Conservation (phyloP, 2,329 filamentous ascomycete genomes). For the Corniculantispora saksenae region DNA sequence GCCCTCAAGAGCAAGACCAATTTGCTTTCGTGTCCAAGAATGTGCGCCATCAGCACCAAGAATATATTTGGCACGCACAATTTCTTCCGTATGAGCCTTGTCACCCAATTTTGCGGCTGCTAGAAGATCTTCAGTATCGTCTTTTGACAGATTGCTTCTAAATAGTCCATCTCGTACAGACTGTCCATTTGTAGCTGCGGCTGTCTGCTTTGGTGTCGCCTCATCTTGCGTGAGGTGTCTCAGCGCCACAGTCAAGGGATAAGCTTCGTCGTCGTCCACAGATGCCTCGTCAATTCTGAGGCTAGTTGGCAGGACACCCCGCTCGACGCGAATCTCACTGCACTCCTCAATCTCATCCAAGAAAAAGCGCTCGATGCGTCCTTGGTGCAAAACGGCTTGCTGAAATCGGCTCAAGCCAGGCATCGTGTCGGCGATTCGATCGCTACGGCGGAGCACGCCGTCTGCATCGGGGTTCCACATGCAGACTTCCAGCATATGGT, state of each 20-base stretch:
- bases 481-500: conserved; percentile 63
- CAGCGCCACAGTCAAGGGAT: conserved; percentile 62
- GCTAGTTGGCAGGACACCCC: conserved; percentile 58
- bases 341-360: conserved; percentile 53
- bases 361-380: conserved; percentile 68
- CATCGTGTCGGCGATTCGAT: conserved; percentile 63
- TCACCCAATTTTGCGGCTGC: conserved; percentile 25
- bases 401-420: conserved; percentile 63
- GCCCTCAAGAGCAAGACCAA: conserved; percentile 58
- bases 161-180: conserved; percentile 57
- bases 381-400: conserved; percentile 70
- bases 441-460: conserved; percentile 57
- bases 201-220: conserved; percentile 46
- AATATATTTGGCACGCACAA: conserved; percentile 54
- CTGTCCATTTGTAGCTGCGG: conserved; percentile 32
- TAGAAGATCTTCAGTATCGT: conserved; percentile 58
- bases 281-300: conserved; percentile 55
- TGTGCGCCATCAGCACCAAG: conserved; percentile 70
- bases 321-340: conserved; percentile 53
- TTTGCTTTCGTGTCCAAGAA: conserved; percentile 61
- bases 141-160: conserved; percentile 57
- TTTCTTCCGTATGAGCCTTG: conserved; percentile 29
- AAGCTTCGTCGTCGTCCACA: conserved; percentile 51
- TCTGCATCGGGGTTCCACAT: conserved; percentile 63
- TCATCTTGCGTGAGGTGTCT: conserved; percentile 60